These are phyloP conservation scores for Theileria annulata DNA, from an alignment of 169 alveolate species.

Conservation along the genomic window DNA sequence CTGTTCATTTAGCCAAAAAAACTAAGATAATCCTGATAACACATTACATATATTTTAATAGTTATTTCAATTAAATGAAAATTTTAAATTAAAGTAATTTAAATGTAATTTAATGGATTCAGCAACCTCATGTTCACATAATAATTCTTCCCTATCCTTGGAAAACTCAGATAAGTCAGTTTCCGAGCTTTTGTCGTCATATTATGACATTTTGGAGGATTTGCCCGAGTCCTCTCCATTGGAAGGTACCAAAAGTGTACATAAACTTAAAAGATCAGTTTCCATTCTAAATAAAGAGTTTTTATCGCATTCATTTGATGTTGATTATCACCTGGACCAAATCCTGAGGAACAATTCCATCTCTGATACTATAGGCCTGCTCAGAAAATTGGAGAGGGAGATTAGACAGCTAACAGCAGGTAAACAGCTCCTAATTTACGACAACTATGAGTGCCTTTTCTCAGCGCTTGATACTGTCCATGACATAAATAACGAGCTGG, in stretches of 20 bases:
- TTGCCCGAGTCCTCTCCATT: not conserved
- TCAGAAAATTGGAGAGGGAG: constrained; percentile 62
- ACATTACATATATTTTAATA: not conserved
- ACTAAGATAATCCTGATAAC: not conserved
- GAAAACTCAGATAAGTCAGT: constrained; percentile 41
- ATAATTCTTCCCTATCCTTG: not conserved
- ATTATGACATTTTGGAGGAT: constrained; percentile 21
- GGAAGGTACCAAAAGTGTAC: not conserved
- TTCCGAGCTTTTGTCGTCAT: constrained; percentile 54
- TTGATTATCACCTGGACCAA: constrained; percentile 34
- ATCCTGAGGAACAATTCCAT: constrained; percentile 48
- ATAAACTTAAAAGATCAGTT: not conserved
- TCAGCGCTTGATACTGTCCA: constrained; percentile 66
- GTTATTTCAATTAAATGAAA: not conserved
- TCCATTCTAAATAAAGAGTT: constrained; percentile 36
- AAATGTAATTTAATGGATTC: constrained; percentile 3
- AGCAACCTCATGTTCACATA: not conserved
- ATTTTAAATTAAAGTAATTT: not conserved
- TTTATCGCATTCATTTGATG: constrained; percentile 39
- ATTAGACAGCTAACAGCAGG: constrained; percentile 66
- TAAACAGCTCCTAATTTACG: constrained; percentile 58
- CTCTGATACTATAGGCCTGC: constrained; percentile 40
- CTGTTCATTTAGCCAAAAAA: no score
- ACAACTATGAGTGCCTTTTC: constrained; percentile 67
- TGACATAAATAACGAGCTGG: constrained; percentile 45